Conservation (phyloP, 1,284 basidiomycete species). For the Moesziomyces globuligerus region DNA sequence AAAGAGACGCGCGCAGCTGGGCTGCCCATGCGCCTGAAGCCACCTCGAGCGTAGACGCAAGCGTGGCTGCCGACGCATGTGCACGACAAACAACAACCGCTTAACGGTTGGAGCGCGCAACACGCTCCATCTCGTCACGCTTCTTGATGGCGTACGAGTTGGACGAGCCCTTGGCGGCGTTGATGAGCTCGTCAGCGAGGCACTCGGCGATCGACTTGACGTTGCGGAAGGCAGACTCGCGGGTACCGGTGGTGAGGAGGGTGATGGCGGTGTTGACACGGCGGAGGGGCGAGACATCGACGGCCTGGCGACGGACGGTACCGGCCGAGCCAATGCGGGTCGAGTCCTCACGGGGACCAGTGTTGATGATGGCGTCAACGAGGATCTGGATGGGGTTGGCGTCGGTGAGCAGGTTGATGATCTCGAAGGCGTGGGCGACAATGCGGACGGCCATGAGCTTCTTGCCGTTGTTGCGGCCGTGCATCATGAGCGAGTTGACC, state of each 20-base stretch:
- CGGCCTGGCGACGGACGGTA: conserved; percentile 99
- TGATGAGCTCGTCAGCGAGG: conserved; percentile 99
- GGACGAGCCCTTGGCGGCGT: conserved; percentile 99
- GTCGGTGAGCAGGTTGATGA: conserved; percentile 99
- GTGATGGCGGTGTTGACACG: conserved; percentile 98
- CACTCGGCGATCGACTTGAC: conserved; percentile 96
- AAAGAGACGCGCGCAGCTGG: conserved; percentile 27
- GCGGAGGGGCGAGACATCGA: conserved; percentile 98
- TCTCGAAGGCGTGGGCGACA: conserved; percentile 99
- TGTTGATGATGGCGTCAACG: conserved; percentile 99
- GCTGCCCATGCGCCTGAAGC: conserved; percentile 15
- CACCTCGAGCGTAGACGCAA: not conserved
- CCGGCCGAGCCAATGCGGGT: conserved; percentile 99
- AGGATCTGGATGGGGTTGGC: conserved; percentile 99
- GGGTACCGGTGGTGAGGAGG: conserved; percentile 94
- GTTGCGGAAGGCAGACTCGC: conserved; percentile 99
- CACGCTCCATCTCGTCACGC: conserved; percentile 95
- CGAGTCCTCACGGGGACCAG: conserved; percentile 98
- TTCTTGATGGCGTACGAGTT: conserved; percentile 99
- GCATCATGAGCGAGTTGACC: conserved; percentile 98
- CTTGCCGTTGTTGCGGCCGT: conserved; percentile 99
- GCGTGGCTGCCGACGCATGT: not conserved
- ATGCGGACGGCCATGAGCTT: conserved; percentile 99
- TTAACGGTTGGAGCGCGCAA: conserved; percentile 99
- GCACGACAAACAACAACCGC: conserved; percentile 20